phyloP scores from a whole-genome alignment of 257 asterid species.

The Primulina tabacum region DNA sequence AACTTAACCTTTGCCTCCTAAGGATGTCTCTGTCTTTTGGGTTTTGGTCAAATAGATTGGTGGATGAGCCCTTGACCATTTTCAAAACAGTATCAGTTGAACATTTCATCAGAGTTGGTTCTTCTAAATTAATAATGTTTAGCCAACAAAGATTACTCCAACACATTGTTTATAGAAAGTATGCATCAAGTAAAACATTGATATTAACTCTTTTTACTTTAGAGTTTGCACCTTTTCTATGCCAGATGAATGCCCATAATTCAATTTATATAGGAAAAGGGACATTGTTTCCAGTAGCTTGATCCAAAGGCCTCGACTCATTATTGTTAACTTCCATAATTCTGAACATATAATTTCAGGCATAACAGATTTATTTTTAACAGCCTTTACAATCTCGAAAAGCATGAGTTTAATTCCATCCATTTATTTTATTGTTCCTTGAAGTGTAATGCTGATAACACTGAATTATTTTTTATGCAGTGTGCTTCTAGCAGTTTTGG shows the following conservation, averaged over 20 bases:
- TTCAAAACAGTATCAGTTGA: too few relatives aligned
- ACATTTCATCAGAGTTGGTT: too few relatives aligned
- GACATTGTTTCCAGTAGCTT: constrained; percentile 16
- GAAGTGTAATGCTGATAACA: constrained; percentile 25
- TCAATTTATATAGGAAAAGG: constrained; percentile 5
- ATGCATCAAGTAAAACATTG: background rate
- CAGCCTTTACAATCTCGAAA: too few relatives aligned
- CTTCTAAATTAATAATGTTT: too few relatives aligned
- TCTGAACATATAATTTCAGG: background rate
- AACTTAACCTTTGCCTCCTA: too few relatives aligned
- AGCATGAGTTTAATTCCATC: background rate
- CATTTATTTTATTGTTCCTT: constrained; percentile 12
- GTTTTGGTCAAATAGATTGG: too few relatives aligned
- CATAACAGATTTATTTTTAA: background rate
- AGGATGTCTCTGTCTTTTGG: too few relatives aligned
- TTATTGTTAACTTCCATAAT: background rate
- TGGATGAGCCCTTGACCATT: too few relatives aligned
- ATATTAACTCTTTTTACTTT: background rate
- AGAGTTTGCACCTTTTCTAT: background rate
- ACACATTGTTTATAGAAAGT: too few relatives aligned
- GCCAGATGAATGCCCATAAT: background rate
- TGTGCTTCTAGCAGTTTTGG: constrained; percentile 89
- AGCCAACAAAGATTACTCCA: background rate
- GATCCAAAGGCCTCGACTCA: constrained; percentile 2
- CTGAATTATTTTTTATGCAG: constrained; percentile 51